Base-by-base conservation (phyloP, 2,329 filamentous ascomycete species). In the Colletotrichum sp. region DNA sequence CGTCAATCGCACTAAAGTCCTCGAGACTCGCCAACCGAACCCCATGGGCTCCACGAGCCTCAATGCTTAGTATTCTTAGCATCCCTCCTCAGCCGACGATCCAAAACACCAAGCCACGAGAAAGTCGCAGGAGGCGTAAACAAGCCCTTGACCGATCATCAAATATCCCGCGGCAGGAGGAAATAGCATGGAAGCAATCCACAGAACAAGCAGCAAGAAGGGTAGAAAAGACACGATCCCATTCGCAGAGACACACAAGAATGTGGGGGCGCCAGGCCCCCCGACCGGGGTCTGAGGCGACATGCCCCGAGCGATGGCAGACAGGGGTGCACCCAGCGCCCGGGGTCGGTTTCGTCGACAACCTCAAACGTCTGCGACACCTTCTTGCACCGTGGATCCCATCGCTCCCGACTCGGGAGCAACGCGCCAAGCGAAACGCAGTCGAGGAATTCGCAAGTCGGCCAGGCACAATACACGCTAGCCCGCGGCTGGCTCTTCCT, bases 361-460 rank as follows among this genome's bases (percentile, higher is more conserved):
- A 73, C 74, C 74, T 73, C 74, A 75, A 75, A 75, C 74, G 57
- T 32, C 69, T 75, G 70, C 70, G 70, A 75, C 64, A 75, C 70
- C 60, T 13, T 75, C 44, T 75, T 55, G 39, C 67, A 60, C 16
- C 55, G 30, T 59, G 69, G 69, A 68, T 72, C 36, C 62, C 62
- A 67, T n/a, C 44, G 64, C 73, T 72, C 57, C 64, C 68, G 69
- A 64, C 28, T 62, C 59, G 44, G 10, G 10, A 48, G 44, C 64
- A 24, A 60, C 34, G 48, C 64, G 73, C 73, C 64, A 73, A 65
- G 70, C 70, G 70, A 75, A 75, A 75, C 73, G 55, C 52, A 24
- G 66, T 73, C 59, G 30, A 68, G 30, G 63, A 26, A 34, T 13
- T n/a, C 59, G 28, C 28, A 34, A 62, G 44, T 48, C 44, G 12